Percentiles rank a stretch among this genome's conserved stretches.
Conservation (phyloP, 495 filamentous ascomycete genomes). For the Trichoderma orchidacearum region DNA sequence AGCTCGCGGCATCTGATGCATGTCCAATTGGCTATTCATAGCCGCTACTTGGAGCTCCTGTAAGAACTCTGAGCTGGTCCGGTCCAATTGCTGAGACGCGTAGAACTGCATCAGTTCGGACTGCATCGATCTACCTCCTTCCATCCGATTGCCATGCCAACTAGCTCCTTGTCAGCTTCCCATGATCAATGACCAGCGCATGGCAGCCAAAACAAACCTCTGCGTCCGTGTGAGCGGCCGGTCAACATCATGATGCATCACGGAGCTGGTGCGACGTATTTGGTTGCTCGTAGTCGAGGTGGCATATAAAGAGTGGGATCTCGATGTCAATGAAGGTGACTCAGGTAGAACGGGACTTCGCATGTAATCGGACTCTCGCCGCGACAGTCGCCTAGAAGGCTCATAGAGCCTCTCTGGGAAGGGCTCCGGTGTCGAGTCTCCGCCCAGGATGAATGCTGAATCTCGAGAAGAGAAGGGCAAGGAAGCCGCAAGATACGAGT, state of each 20-base stretch:
- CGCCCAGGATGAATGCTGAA: not conserved
- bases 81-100: not conserved
- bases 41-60: not conserved
- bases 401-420: not conserved
- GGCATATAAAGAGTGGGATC: not conserved
- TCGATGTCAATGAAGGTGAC: not conserved
- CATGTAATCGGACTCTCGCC: not conserved
- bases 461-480: not conserved
- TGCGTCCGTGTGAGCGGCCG: not conserved
- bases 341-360: not conserved
- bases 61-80: not conserved
- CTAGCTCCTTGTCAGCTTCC: not conserved
- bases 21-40: slow-evolving; percentile 20
- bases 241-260: not conserved
- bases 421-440: not conserved
- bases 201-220: not conserved
- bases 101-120: slow-evolving; percentile 18
- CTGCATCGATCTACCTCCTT: not conserved
- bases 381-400: not conserved
- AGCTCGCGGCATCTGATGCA: slow-evolving; percentile 21
- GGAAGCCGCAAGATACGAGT: not conserved
- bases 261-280: not conserved
- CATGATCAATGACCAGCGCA: not conserved
- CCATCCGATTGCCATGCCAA: not conserved
- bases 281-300: not conserved